Evolutionary conservation across 2,329 filamentous ascomycete genomes (phyloP), one percentile per base, ranked within the genome.

Genomic region (Juglanconis juglandina): DNA sequence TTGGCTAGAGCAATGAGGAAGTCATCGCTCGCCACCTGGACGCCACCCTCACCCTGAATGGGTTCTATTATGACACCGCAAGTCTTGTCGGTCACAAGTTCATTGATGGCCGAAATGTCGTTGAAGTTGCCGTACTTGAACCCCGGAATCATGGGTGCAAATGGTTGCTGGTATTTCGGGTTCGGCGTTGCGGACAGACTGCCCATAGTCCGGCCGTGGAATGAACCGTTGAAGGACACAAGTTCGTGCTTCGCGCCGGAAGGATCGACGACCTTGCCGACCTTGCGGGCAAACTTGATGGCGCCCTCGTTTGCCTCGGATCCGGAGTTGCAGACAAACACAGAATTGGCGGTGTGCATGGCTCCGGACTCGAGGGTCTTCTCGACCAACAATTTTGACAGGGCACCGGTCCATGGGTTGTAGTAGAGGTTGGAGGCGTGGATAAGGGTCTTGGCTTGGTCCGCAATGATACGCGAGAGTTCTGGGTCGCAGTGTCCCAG

Each of bases 241-340:
- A 99, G 77, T 70, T 97, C 92, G 68, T 85, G 75, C 78, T 98
- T 96, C 24, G 75, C 76, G 52, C 90, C 88, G 0, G 85, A 85
- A 1, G 89, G 86, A 65, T 92, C 88, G 34, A 87, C 69, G 9
- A 86, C 79, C 74, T 94, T 94, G 68, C 92, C 93, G 30, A 89
- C 88, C 77, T 99, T 99, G 68, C 95, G 86, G 24, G 94, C 90
- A 70, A 99, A 98, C 75, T 99, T 99, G 74, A 99, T 90, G 41
- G 94, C 95, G 1, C 94, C 95, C 78, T 99, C 95, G 75, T 99
- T 99, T 71, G 95, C 95, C 77, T 99, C 95, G 62, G 90, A 91
- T 62, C 95, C 95, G 4, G 93, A 97, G 78, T 99, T 99, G 80
- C 92, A 96, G 66, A 99, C 84, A 72, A 99, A 99, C 2, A 91